Conservation (phyloP, 2,329 filamentous ascomycete genomes). For the Colletotrichum siamense region DNA sequence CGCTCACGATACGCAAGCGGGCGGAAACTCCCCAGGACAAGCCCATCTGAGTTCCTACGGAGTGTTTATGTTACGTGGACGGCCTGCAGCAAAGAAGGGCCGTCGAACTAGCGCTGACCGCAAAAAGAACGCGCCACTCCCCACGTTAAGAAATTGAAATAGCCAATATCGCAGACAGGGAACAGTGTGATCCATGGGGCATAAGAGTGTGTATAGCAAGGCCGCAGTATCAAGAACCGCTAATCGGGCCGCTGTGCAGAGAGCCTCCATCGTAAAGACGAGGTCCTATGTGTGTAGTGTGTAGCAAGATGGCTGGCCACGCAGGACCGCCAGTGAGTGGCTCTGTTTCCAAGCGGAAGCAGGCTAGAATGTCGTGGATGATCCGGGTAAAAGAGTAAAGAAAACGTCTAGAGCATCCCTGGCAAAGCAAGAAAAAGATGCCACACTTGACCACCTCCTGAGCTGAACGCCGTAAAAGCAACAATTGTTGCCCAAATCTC, state of each 20-base stretch:
- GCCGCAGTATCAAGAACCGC: conserved; percentile 7
- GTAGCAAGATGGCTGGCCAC: conserved; percentile 11
- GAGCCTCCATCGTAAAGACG: conserved; percentile 10
- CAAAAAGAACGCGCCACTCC: background rate
- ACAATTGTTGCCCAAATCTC: conserved; percentile 6
- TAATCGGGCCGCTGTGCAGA: conserved; percentile 6
- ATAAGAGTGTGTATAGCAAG: conserved; percentile 19
- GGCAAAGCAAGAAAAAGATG: background rate
- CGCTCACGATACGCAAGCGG: conserved; percentile 6
- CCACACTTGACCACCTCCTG: conserved; percentile 14
- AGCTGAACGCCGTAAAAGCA: conserved; percentile 21
- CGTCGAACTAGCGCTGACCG: background rate
- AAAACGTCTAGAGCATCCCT: conserved; percentile 20
- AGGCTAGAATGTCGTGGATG: conserved; percentile 11
- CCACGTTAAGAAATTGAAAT: background rate
- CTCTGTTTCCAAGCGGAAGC: conserved; percentile 1
- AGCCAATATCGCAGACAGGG: background rate
- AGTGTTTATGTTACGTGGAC: conserved; percentile 5
- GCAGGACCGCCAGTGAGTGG: background rate
- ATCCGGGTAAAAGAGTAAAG: background rate
- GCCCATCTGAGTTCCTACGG: background rate
- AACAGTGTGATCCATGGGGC: conserved; percentile 4
- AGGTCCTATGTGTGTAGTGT: conserved; percentile 3
- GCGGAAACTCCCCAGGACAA: background rate
- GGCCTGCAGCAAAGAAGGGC: background rate